Evolutionary conservation across 169 alveolate species (phyloP).

Genomic region (Babesia sp.): DNA sequence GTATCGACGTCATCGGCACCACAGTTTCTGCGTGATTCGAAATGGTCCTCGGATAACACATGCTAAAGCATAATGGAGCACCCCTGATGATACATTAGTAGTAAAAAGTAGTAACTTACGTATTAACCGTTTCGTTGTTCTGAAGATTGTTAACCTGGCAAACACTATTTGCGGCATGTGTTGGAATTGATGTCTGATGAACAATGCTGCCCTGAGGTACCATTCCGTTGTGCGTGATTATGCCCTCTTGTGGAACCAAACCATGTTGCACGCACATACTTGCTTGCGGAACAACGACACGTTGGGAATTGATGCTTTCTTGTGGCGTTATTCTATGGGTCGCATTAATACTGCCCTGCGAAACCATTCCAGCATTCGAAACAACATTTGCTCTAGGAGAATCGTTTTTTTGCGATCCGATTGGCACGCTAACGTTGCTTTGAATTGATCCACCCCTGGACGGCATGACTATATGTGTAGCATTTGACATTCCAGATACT

Average conservation of each 20-base stretch:
- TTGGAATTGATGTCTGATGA: slow-evolving; percentile 20
- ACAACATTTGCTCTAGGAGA: neutral
- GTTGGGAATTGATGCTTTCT: slow-evolving; percentile 4
- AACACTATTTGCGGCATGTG: neutral
- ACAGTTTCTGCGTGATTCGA: slow-evolving; percentile 8
- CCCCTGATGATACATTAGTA: neutral
- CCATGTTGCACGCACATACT: neutral
- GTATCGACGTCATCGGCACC: slow-evolving; percentile 16
- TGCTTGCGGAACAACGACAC: slow-evolving; percentile 1
- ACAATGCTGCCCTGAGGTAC: slow-evolving; percentile 23
- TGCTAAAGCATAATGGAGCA: slow-evolving; percentile 23
- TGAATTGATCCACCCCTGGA: slow-evolving; percentile 10
- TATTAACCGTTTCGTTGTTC: neutral
- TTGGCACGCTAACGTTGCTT: neutral
- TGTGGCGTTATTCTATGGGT: neutral
- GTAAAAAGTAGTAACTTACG: neutral
- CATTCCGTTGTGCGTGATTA: neutral
- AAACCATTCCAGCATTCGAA: neutral
- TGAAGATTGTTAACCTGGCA: neutral
- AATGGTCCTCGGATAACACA: slow-evolving; percentile 31
- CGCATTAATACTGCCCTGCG: neutral
- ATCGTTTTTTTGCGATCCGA: neutral
- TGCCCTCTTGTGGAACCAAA: neutral
- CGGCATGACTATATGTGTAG: neutral
- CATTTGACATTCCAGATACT: neutral